Base-by-base conservation (phyloP, 805 yeast genomes). In the Isabelozyma gotoi region DNA sequence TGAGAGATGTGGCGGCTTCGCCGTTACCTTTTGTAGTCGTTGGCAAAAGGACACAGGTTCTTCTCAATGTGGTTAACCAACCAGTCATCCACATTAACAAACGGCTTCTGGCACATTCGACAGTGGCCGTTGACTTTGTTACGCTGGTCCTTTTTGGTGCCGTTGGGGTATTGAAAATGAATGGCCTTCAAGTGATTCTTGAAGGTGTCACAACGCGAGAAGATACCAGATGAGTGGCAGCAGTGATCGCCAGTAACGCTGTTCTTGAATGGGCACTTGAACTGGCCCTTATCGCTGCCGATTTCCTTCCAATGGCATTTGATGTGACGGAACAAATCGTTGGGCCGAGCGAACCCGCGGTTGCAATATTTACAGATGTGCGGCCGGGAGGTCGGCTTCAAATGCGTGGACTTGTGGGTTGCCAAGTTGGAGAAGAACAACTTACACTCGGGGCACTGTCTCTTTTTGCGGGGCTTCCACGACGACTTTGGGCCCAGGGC, bases 171-270 rank as follows among this genome's bases (percentile, higher is more conserved):
- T 50, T 80, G 85, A 62, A 90, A 90, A 59, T 90, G 97, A 48
- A 90, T 76, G 2, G 96, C 95, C 61, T 87, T 88, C 48, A 90
- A 71, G 65, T 90, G 97, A 65, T 90, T 90, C 59, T 90, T 90
- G 67, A 81, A 90, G 4, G 97, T 90, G 60, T 90, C 97, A 60
- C 96, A 86, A 40, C 97, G 75, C 10, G 90, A 82, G 56, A 90
- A 90, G 21, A 86, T 82, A 4, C 97, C 97, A 6, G 88, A 80
- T 42, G 80, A 78, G 60, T 90, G 97, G 59, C 96, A 89, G 48
- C 76, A 68, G 49, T 67, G 67, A 50, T 66, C 67, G 10, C 56
- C 61, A 4, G 50, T 39, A 27, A 45, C 46, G 20, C 50, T 63
- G 55, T 62, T 51, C 54, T 74, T 80, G 62, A 80, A 87, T 1